A percentile compares a stretch with the other conserved stretches of the same genome.
These are phyloP conservation scores for Pseudocercospora ulei DNA, from an alignment of 2,329 filamentous ascomycete genomes.

Conservation along the genomic window DNA sequence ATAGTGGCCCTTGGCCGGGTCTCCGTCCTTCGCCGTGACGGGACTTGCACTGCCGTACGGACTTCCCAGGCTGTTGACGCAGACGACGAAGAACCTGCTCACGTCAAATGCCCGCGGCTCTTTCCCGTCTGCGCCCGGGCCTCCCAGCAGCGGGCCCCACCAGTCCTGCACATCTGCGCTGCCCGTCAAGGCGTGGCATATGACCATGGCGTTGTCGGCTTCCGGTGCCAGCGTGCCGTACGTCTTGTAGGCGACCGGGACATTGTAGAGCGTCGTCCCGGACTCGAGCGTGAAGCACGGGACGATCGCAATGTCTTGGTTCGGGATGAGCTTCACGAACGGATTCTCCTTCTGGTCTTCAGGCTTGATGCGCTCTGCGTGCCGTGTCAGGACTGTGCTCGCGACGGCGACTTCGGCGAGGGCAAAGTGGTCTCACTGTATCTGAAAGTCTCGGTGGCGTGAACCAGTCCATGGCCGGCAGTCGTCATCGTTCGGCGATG, in stretches of 20 bases:
- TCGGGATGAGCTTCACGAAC: slow-evolving; percentile 72
- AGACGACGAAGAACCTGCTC: slow-evolving; percentile 74
- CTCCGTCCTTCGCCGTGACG: slow-evolving; percentile 77
- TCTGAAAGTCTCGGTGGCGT: slow-evolving; percentile 22
- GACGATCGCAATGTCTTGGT: slow-evolving; percentile 77
- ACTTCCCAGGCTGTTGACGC: slow-evolving; percentile 75
- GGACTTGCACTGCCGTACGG: slow-evolving; percentile 82
- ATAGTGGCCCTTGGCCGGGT: slow-evolving; percentile 63
- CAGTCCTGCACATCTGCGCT: slow-evolving; percentile 77
- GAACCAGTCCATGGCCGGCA: slow-evolving; percentile 27
- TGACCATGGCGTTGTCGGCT: slow-evolving; percentile 55
- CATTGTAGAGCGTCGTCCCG: slow-evolving; percentile 70
- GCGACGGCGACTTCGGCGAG: slow-evolving; percentile 4
- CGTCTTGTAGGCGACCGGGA: slow-evolving; percentile 56
- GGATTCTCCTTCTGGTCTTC: slow-evolving; percentile 74
- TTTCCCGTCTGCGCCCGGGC: slow-evolving; percentile 50
- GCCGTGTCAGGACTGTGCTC: slow-evolving; percentile 10
- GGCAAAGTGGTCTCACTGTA: slow-evolving; percentile 19
- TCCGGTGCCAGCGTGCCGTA: slow-evolving; percentile 49
- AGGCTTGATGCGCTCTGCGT: slow-evolving; percentile 28
- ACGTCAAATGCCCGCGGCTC: slow-evolving; percentile 57
- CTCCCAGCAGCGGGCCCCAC: slow-evolving; percentile 76
- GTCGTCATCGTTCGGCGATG: slow-evolving; percentile 22
- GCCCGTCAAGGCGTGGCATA: slow-evolving; percentile 76
- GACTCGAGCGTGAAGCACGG: slow-evolving; percentile 90